A percentile compares a stretch with the other conserved stretches of the same genome.
Conservation (phyloP, 2,329 filamentous ascomycete genomes). For the Septoria petroselini region DNA sequence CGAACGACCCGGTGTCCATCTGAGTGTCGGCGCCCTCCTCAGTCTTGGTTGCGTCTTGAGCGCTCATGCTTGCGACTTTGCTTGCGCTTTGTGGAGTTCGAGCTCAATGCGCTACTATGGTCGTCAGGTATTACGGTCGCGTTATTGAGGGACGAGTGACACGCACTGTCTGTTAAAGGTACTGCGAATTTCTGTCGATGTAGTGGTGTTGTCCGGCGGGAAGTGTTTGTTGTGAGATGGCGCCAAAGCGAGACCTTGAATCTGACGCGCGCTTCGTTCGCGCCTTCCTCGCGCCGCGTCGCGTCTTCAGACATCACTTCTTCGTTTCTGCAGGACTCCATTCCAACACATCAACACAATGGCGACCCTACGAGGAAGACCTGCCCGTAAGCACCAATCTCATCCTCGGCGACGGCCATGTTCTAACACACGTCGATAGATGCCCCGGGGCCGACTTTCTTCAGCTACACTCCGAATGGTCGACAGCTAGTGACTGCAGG, state of each 20-base stretch:
- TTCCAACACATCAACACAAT: constrained; percentile 24
- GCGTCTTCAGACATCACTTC: constrained; percentile 1
- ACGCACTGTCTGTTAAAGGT: background rate
- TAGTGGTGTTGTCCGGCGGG: constrained; percentile 9
- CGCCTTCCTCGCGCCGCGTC: constrained; percentile 9
- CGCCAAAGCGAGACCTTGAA: background rate
- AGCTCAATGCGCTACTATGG: background rate
- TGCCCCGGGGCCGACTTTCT: constrained; percentile 79
- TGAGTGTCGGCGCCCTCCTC: constrained; percentile 37
- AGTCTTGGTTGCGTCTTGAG: constrained; percentile 28
- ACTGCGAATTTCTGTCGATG: background rate
- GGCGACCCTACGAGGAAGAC: constrained; percentile 57
- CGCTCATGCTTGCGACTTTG: constrained; percentile 28
- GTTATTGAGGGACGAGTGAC: background rate
- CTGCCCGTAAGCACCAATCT: constrained; percentile 49
- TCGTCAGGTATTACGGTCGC: background rate
- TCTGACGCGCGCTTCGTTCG: constrained; percentile 6
- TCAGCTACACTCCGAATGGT: constrained; percentile 87
- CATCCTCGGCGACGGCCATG: background rate
- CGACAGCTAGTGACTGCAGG: constrained; percentile 84
- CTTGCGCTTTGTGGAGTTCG: background rate
- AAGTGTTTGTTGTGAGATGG: constrained; percentile 10
- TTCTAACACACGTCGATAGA: constrained; percentile 48
- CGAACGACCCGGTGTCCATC: constrained; percentile 43
- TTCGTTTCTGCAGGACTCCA: background rate